Base-by-base conservation (phyloP, 148 eudicot genomes). In the Nepenthes gracilis region DNA sequence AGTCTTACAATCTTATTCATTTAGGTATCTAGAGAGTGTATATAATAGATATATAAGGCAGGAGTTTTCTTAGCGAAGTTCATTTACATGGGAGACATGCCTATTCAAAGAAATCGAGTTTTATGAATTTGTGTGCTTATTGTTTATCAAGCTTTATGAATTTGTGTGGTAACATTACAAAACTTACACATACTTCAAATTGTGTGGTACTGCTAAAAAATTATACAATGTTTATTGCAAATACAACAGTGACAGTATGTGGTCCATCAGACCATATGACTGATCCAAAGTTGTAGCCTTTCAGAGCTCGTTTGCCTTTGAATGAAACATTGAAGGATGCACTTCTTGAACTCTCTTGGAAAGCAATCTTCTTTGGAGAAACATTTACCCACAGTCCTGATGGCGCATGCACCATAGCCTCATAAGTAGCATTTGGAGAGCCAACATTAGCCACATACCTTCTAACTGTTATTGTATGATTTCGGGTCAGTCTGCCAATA, bases 221-320 rank as follows among this genome's bases (percentile, higher is more conserved):
- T 48, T 55, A 76, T 58, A 50, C 69, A 62, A 85, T 72, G 71
- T 85, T 82, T 54, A 85, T 84, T 58, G 86, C 84, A 73, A 73
- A 81, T 38, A 74, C 82, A 33, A 65, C 51, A 2, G 77, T 78
- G 13, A 80, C 90, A 1, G 15, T 33, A 36, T 82, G 90, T 15
- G 40, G 57, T 13, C 84, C 83, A 67, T 85, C 86, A 35, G 62
- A 73, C 90, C 86, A 85, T 43, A 67, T 77, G 1, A 85, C 4
- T 35, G 76, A 63, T 6, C 90, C 90, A 69, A 62, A 85, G 47
- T 81, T 81, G 60, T 85, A 85, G 7, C 90, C 90, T 66, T 37
- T 77, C 2, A 35, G 54, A 58, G 86, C 84, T n/a, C 63, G 54
- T 8, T 73, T 75, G 6, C 73, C 78, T 36, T 58, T 52, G 68